Base-by-base conservation (phyloP, 257 asterid species). In the Cinchona pubescens region DNA sequence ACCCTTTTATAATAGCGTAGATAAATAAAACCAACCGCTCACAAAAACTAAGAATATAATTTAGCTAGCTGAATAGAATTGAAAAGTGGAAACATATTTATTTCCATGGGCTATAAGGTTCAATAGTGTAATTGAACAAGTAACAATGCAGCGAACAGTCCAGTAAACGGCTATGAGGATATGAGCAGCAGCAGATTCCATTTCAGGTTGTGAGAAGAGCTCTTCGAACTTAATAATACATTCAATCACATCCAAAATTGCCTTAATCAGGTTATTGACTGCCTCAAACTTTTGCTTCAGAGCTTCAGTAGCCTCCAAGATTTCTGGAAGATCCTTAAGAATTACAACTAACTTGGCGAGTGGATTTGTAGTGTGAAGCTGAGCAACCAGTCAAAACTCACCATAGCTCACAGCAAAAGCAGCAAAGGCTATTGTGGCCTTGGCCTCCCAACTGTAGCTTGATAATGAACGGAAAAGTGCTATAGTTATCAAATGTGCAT, bases 81-180 rank as follows among this genome's bases (percentile, higher is more conserved):
- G 46, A 32, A 23, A 63, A 32, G 38, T 27, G n/a, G 38, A 59
- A 66, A 67, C 88, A 13, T n/a, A n/a, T n/a, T n/a, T n/a, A n/a
- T n/a, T n/a, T n/a, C n/a, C n/a, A n/a, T n/a, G n/a, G n/a, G n/a
- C n/a, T n/a, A n/a, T n/a, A n/a, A n/a, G n/a, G n/a, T n/a, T n/a
- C n/a, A n/a, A n/a, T n/a, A n/a, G n/a, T 86, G 87, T 75, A 19
- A 88, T 42, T 3, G 94, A 74, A 49, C 97, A 89, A 32, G 89
- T 89, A 30, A 91, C 88, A 16, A 90, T 85, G 75, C 93, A 85
- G 46, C 92, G 85, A 21, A 90, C 79, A 76, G 87, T 72, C 97
- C 95, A 91, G 43, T 93, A 91, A 75, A 84, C 92, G 43, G 96
- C 86, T 7, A 67, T 69, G 48, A 82, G 86, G 78, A 83, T 46